Evolutionary conservation across 202 grass and related monocot species (phyloP).

Genomic region (Panicum virgatum): DNA sequence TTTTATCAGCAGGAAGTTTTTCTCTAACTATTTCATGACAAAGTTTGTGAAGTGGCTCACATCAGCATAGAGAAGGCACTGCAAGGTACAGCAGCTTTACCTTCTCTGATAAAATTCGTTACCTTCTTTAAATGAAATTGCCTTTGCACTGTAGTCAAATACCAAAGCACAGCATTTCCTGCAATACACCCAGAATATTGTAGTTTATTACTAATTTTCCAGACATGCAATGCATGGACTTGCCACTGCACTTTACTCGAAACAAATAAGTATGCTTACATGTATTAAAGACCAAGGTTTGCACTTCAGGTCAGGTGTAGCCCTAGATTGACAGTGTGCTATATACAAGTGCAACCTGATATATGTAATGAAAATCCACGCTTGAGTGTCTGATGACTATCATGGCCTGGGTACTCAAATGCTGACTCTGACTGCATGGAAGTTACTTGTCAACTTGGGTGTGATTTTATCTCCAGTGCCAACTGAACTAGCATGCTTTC

Average conservation of each 20-base stretch:
- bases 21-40: too few relatives aligned
- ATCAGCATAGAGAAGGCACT: constrained; percentile 1
- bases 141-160: not conserved
- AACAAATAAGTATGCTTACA: too few relatives aligned
- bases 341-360: too few relatives aligned
- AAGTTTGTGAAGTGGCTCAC: not conserved
- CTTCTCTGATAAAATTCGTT: not conserved
- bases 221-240: too few relatives aligned
- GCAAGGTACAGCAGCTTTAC: constrained; percentile 9
- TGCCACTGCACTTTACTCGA: too few relatives aligned
- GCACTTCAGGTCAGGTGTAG: too few relatives aligned
- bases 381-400: too few relatives aligned
- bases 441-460: not conserved
- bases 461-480: not conserved
- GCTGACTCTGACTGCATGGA: too few relatives aligned
- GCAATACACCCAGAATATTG: not conserved
- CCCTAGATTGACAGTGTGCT: too few relatives aligned
- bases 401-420: too few relatives aligned
- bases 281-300: too few relatives aligned
- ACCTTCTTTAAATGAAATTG: not conserved
- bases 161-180: not conserved
- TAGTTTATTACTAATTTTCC: not conserved
- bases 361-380: too few relatives aligned
- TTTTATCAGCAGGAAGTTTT: not conserved
- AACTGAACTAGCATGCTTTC: constrained; percentile 4